Conservation (phyloP, 2,329 filamentous ascomycete species). For the Rhynchosporium secalis region DNA sequence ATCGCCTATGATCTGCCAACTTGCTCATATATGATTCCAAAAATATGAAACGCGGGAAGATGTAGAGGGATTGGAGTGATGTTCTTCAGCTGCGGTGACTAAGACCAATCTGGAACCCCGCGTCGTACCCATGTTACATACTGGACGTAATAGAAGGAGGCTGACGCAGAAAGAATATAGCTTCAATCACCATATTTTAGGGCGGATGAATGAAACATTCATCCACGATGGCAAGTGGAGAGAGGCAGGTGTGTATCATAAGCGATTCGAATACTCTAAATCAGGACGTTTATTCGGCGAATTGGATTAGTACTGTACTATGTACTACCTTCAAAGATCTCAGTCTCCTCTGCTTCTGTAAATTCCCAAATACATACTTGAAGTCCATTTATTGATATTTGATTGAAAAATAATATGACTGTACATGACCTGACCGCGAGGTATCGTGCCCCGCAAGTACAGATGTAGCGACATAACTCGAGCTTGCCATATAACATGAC, state of each 20-base stretch:
- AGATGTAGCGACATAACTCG: no score
- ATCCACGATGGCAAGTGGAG: no score
- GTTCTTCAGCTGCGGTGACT: background rate
- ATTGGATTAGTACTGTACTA: no score
- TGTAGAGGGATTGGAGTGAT: background rate
- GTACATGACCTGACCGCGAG: background rate
- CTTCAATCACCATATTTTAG: no score
- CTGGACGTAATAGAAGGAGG: no score
- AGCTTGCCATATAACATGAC: background rate
- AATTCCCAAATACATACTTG: background rate
- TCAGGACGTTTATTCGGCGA: no score
- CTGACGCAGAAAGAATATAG: no score
- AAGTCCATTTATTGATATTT: background rate
- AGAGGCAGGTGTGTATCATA: no score
- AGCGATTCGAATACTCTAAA: no score
- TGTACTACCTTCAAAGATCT: no score
- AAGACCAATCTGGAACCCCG: background rate
- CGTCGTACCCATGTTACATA: background rate
- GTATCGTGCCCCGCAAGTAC: conserved; percentile 9
- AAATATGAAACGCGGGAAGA: background rate
- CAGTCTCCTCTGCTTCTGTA: no score
- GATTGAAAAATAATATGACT: background rate
- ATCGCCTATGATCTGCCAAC: background rate
- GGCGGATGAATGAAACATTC: no score
- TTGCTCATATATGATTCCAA: background rate